Percentiles rank a stretch among this genome's conserved stretches.
These are phyloP conservation scores for Persicaria maculosa DNA, from an alignment of 148 eudicot genomes.

Conservation along the genomic window DNA sequence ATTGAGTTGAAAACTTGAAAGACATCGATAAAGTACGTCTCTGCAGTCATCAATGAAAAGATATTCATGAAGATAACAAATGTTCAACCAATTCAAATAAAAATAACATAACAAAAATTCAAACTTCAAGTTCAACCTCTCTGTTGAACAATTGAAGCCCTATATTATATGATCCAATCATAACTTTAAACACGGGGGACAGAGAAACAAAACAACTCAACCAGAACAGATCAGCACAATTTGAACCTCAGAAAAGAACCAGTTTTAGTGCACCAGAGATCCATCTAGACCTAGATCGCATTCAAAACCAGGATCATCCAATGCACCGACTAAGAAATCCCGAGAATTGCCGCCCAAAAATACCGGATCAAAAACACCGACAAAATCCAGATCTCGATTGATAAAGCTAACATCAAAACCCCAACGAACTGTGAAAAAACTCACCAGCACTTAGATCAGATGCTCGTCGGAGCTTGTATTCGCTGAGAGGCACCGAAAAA, in stretches of 20 bases:
- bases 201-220: neutral
- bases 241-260: neutral
- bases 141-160: neutral
- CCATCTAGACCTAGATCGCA: slow-evolving; percentile 7
- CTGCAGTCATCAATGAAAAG: neutral
- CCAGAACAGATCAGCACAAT: neutral
- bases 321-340: neutral
- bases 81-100: neutral
- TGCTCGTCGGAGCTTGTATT: neutral
- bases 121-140: neutral
- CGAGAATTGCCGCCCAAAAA: slow-evolving; percentile 4
- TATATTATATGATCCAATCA: neutral
- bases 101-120: neutral
- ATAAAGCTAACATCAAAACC: neutral
- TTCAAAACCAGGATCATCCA: neutral
- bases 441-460: slow-evolving; percentile 13
- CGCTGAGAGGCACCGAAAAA: neutral
- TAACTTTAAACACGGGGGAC: neutral
- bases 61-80: neutral
- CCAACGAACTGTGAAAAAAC: neutral
- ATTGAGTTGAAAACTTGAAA: neutral
- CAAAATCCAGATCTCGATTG: slow-evolving; percentile 6
- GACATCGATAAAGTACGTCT: neutral
- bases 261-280: neutral
- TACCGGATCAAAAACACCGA: neutral